Conservation (phyloP, 2,329 filamentous ascomycete species). For the Penicillium freii region DNA sequence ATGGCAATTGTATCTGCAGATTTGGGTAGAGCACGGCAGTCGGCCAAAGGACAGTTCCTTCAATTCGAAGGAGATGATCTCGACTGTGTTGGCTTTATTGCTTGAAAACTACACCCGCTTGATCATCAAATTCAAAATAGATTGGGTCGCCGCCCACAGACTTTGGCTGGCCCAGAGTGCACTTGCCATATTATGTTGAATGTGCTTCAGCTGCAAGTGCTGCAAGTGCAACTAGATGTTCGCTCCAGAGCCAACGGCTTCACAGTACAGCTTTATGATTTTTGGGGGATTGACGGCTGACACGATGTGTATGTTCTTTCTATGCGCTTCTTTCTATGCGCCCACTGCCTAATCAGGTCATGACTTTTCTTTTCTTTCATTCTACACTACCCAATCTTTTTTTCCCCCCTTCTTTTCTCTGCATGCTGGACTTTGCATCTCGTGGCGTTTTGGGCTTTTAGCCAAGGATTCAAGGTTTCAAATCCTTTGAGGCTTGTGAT, state of each 20-base stretch:
- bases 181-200: neutral
- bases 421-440: slow-evolving; percentile 11
- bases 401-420: neutral
- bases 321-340: neutral
- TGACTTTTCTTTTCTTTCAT: neutral
- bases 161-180: slow-evolving; percentile 11
- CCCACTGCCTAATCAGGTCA: neutral
- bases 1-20: neutral
- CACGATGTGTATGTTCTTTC: slow-evolving; percentile 7
- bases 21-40: neutral
- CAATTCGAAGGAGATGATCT: too few species aligned
- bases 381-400: neutral
- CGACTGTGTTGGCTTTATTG: neutral
- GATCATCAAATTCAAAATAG: neutral
- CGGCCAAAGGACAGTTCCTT: neutral
- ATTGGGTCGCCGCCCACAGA: neutral
- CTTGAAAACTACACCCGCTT: neutral
- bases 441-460: slow-evolving; percentile 7
- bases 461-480: neutral
- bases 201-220: neutral
- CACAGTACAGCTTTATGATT: neutral
- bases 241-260: neutral
- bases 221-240: neutral
- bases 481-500: slow-evolving; percentile 2
- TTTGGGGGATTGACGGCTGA: neutral